Evolutionary conservation across 139 green algal genomes (phyloP).

Genomic region (Picocystis salinarum): DNA sequence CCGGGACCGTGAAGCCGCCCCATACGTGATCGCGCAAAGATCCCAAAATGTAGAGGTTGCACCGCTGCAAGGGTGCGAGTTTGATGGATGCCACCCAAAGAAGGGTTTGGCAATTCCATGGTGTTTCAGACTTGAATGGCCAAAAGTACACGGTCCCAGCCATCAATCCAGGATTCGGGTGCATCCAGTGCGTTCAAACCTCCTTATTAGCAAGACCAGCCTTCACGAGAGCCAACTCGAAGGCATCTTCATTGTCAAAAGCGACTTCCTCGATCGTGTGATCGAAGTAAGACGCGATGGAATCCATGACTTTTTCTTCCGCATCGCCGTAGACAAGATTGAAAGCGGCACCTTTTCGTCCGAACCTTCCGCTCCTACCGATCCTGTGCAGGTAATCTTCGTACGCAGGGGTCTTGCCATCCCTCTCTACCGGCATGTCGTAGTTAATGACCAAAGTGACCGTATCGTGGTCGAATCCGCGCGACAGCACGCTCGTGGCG

Average conservation of each 20-base stretch:
- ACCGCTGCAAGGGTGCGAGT: too few species aligned
- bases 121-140: too few species aligned
- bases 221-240: constrained; percentile 55
- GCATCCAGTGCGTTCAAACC: too few species aligned
- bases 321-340: constrained; percentile 48
- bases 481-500: constrained; percentile 80
- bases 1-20: too few species aligned
- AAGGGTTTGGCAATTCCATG: too few species aligned
- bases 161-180: too few species aligned
- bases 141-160: too few species aligned
- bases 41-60: too few species aligned
- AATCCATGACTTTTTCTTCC: constrained; percentile 34
- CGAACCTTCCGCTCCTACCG: constrained; percentile 80
- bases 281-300: constrained; percentile 70
- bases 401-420: constrained; percentile 56
- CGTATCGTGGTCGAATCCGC: constrained; percentile 91
- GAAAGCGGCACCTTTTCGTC: constrained; percentile 85
- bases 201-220: too few species aligned
- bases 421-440: constrained; percentile 69
- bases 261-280: constrained; percentile 52
- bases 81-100: too few species aligned
- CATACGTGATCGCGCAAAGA: too few species aligned
- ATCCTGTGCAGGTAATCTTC: constrained; percentile 99
- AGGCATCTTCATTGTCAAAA: constrained; percentile 62
- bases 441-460: constrained; percentile 98